Conservation (phyloP, 1,139 yeast genomes). For the Yamadazyma siamensis region DNA sequence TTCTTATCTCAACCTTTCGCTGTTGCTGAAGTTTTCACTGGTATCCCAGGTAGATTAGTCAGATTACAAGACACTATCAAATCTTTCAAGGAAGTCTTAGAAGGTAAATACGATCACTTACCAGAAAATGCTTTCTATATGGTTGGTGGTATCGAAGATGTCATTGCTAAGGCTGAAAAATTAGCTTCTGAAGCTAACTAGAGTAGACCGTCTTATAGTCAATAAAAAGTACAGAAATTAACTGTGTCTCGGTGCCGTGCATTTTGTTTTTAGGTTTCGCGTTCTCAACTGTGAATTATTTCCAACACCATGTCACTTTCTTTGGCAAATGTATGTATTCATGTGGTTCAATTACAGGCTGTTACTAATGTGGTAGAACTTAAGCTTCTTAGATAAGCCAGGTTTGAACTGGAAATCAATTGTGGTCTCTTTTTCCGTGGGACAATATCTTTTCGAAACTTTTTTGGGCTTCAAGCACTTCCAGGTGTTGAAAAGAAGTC, state of each 20-base stretch:
- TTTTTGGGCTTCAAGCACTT: conserved; percentile 78
- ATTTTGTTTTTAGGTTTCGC: no score
- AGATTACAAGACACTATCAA: conserved; percentile 91
- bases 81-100: conserved; percentile 96
- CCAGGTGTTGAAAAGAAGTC: conserved; percentile 51
- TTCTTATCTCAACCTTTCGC: conserved; percentile 99
- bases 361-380: conserved; percentile 12
- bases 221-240: conserved; percentile 12
- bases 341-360: neutral
- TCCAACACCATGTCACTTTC: conserved; percentile 15
- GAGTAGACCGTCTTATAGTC: conserved; percentile 11
- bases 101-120: conserved; percentile 96
- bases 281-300: no score
- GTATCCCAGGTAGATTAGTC: conserved; percentile 97
- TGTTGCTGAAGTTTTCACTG: conserved; percentile 99
- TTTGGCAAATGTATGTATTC: conserved; percentile 13
- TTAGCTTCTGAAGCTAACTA: conserved; percentile 85
- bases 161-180: conserved; percentile 97
- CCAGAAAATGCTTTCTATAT: conserved; percentile 99
- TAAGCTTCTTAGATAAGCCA: conserved; percentile 40
- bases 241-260: no score
- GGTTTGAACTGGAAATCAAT: conserved; percentile 75
- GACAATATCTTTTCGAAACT: conserved; percentile 71
- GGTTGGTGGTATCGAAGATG: conserved; percentile 99
- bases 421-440: conserved; percentile 70